Percentiles rank a stretch among this genome's conserved stretches.
These are phyloP conservation scores for Avena insularis DNA, from an alignment of 176 grass and related monocot species.

Conservation along the genomic window DNA sequence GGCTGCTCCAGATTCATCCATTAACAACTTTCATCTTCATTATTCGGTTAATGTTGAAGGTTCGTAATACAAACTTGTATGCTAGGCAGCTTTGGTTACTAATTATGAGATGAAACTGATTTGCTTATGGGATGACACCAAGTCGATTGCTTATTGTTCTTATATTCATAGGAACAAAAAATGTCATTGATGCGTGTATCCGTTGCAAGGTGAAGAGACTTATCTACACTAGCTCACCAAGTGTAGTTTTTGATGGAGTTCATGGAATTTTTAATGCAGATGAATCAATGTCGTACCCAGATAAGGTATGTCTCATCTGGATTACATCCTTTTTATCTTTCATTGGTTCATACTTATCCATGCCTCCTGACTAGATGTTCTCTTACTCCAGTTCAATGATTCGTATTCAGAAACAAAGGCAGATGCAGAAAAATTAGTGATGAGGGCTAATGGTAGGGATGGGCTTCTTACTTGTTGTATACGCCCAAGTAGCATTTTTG, in stretches of 20 bases:
- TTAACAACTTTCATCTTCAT: slow-evolving; percentile 98
- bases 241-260: slow-evolving; percentile 95
- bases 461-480: slow-evolving; percentile 97
- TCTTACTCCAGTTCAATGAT: slow-evolving; percentile 91
- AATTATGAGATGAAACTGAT: background rate
- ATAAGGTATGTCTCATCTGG: slow-evolving; percentile 60
- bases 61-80: slow-evolving; percentile 49
- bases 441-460: slow-evolving; percentile 85
- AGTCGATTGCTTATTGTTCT: slow-evolving; percentile 16
- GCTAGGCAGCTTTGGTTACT: slow-evolving; percentile 25
- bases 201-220: slow-evolving; percentile 89
- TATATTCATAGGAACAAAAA: slow-evolving; percentile 77
- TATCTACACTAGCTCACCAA: slow-evolving; percentile 97
- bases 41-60: slow-evolving; percentile 96
- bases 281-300: slow-evolving; percentile 86
- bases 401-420: slow-evolving; percentile 99
- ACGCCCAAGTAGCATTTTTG: slow-evolving; percentile 98
- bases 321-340: slow-evolving; percentile 35
- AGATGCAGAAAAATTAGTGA: slow-evolving; percentile 89
- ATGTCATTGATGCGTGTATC: slow-evolving; percentile 89
- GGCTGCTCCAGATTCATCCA: slow-evolving; percentile 98
- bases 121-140: slow-evolving; percentile 29
- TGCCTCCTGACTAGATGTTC: slow-evolving; percentile 52
- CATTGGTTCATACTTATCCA: slow-evolving; percentile 20
- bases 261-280: slow-evolving; percentile 89